Conservation (phyloP, 768 basidiomycete genomes). For the Kwoniella botswanensis region DNA sequence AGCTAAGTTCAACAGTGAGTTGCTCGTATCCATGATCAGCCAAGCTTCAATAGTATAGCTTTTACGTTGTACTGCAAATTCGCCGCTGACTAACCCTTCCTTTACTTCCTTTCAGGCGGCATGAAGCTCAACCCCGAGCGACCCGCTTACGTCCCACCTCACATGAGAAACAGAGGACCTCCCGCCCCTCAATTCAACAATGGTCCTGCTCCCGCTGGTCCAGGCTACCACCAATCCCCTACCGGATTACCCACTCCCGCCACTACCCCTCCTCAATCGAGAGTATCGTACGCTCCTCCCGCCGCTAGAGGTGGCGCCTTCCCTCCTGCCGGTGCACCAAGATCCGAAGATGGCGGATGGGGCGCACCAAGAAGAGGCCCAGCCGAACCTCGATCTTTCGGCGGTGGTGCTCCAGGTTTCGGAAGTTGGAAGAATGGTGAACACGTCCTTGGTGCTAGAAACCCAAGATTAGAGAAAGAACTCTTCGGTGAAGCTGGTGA, state of each 20-base stretch:
- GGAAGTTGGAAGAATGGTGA: slow-evolving; percentile 89
- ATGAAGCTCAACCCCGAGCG: slow-evolving; percentile 57
- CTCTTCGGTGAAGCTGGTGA: slow-evolving; percentile 89
- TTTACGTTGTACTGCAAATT: neutral
- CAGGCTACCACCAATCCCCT: slow-evolving; percentile 39
- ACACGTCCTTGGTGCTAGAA: slow-evolving; percentile 82
- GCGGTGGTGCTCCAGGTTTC: slow-evolving; percentile 59
- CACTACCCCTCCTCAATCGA: slow-evolving; percentile 39
- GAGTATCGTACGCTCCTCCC: slow-evolving; percentile 35
- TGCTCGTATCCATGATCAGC: neutral
- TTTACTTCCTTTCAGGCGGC: slow-evolving; percentile 25
- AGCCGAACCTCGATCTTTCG: slow-evolving; percentile 39
- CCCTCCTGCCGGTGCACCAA: slow-evolving; percentile 4
- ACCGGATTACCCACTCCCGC: slow-evolving; percentile 50
- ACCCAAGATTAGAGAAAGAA: slow-evolving; percentile 90
- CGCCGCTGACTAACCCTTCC: neutral
- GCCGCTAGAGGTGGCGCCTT: slow-evolving; percentile 21
- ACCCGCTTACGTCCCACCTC: slow-evolving; percentile 59
- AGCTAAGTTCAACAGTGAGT: slow-evolving; percentile 54
- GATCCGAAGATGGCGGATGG: slow-evolving; percentile 50
- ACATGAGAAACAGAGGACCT: slow-evolving; percentile 50
- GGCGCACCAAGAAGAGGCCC: slow-evolving; percentile 33
- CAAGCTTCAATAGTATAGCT: neutral
- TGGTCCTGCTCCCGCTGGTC: slow-evolving; percentile 30
- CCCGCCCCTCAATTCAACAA: slow-evolving; percentile 38